Evolutionary conservation across 805 yeast species (phyloP).

Genomic region (Hyphopichia homilentoma): DNA sequence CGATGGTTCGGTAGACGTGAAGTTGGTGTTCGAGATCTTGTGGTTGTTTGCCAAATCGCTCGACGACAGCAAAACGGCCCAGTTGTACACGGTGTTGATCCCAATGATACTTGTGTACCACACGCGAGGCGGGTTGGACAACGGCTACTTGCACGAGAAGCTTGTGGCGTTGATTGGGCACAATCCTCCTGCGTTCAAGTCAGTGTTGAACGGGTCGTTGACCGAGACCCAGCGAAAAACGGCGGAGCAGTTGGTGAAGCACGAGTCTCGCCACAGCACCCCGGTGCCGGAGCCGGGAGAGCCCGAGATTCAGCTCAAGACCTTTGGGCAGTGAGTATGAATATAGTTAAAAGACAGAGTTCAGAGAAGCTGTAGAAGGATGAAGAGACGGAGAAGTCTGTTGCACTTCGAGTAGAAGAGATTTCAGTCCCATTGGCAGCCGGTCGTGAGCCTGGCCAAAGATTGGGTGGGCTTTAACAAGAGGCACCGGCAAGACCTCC

Average conservation of each 20-base stretch:
- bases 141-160: conserved; percentile 42
- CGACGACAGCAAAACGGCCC: conserved; percentile 25
- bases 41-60: conserved; percentile 38
- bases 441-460: too few species aligned
- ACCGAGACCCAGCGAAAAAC: conserved; percentile 36
- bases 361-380: too few species aligned
- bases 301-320: conserved; percentile 18
- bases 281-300: too few species aligned
- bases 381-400: too few species aligned
- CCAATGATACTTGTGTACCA: conserved; percentile 33
- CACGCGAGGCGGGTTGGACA: conserved; percentile 14
- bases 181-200: conserved; percentile 47
- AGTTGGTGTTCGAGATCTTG: conserved; percentile 47
- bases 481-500: too few species aligned
- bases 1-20: conserved; percentile 17
- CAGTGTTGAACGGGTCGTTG: conserved; percentile 36
- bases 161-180: conserved; percentile 44
- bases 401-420: too few species aligned
- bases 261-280: not conserved
- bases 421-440: too few species aligned
- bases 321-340: conserved; percentile 21
- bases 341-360: too few species aligned
- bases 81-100: conserved; percentile 29
- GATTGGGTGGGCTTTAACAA: too few species aligned
- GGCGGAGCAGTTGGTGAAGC: conserved; percentile 43